A percentile compares a stretch with the other conserved stretches of the same genome.
Conservation (phyloP, 345 rosid species). For the Psidium guajava region DNA sequence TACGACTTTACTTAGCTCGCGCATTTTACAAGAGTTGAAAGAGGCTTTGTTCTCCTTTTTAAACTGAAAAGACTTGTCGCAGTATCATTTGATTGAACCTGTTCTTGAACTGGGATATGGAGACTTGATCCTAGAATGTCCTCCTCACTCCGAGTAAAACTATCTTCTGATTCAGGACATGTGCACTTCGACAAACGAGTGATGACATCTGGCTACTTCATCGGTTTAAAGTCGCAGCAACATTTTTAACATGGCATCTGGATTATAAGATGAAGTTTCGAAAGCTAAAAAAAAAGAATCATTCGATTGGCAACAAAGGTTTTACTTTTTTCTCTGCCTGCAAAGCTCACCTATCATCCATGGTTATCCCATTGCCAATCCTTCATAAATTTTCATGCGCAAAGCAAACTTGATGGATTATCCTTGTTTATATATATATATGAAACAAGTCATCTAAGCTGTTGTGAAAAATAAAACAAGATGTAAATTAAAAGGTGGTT, state of each 20-base stretch:
- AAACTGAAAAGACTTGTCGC: background rate
- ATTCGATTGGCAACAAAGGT: no score
- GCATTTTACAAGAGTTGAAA: background rate
- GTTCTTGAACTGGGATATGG: background rate
- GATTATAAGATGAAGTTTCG: background rate
- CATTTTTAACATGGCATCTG: background rate
- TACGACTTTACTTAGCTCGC: background rate
- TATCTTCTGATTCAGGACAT: background rate
- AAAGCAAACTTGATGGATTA: background rate
- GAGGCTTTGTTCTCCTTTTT: background rate
- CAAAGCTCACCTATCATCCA: background rate
- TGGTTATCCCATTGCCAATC: background rate
- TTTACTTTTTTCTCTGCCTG: background rate
- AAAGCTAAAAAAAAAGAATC: no score
- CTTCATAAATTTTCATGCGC: background rate
- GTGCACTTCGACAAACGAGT: background rate
- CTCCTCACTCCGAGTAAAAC: background rate
- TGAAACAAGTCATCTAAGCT: background rate
- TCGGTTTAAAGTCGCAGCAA: background rate
- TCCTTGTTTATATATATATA: background rate
- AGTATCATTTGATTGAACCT: background rate
- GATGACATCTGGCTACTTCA: background rate
- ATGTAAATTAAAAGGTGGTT: background rate
- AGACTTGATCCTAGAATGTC: background rate
- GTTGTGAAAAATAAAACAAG: background rate